Evolutionary conservation across 305 asterid genomes (phyloP), one percentile per base, ranked within the genome.

Genomic region (Solanum hybrid): DNA sequence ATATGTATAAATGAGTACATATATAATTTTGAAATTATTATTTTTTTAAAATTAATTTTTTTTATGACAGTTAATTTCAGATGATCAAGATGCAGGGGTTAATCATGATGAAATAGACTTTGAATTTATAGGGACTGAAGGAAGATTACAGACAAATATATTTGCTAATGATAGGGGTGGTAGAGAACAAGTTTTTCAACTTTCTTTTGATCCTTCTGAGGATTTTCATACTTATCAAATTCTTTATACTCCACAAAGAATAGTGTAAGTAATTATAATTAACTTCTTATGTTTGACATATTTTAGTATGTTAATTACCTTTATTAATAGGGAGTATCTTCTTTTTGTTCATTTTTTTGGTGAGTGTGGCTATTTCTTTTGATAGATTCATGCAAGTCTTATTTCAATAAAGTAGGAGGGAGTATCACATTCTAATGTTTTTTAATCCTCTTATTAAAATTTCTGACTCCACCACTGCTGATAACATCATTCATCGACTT

Each of bases 131-230:
- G 93, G 94, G 18, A 37, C 34, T 2, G 28, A 79, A 61, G 92
- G 92, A 9, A 85, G 4, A 31, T 75, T 91, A 1, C 89, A 88
- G 11, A 94, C 95, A 22, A 93, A 94, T 88, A 85, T 93, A 1
- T 93, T 77, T 80, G 90, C 91, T 12, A 90, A 89, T 78, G 96
- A 92, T 22, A 0, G 1, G n/a, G 96, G 95, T 7, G n/a, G 73
- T 12, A 92, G 92, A 26, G 96, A 94, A 37, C 93, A 92, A 86
- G 86, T 34, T 2, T 87, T 80, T 74, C 35, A 74, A 7, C 95
- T 94, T 7, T 92, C 94, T 92, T 94, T 94, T 67, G 92, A 94
- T 69, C 93, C 94, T 4, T 76, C 93, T 0, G 1, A 7, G 8
- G 90, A 29, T 74, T 94, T 91, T 83, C 94, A 94, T 78, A 89